Conservation (phyloP, 176 grass and related monocot species). For the Carex scoparia region DNA sequence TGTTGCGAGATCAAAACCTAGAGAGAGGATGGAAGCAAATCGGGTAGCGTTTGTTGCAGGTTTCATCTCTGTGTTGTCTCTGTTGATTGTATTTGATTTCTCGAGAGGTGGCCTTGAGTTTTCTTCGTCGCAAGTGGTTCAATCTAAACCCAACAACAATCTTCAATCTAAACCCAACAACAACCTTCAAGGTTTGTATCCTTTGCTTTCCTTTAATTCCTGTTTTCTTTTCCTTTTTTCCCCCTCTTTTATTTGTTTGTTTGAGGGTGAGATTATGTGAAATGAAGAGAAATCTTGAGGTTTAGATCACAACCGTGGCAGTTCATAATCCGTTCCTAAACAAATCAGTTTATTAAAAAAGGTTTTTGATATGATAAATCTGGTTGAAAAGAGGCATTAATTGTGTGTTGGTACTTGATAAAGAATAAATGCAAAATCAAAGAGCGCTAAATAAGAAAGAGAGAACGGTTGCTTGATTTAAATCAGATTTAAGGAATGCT, state of each 20-base stretch:
- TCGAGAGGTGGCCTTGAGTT: not conserved
- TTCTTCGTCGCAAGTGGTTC: not conserved
- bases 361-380: no score
- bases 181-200: slow-evolving; percentile 2
- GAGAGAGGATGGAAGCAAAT: slow-evolving; percentile 12
- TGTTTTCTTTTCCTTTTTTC: not conserved
- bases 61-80: slow-evolving; percentile 8
- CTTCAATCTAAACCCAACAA: not conserved
- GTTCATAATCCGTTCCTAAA: not conserved
- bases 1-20: not conserved
- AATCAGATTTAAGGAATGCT: not conserved
- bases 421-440: not conserved
- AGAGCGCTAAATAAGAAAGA: not conserved
- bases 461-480: not conserved
- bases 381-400: no score
- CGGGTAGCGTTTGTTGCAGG: not conserved
- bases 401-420: not conserved
- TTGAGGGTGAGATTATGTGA: not conserved
- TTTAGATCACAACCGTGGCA: not conserved
- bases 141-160: not conserved
- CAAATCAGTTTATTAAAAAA: no score
- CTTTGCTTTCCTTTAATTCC: not conserved
- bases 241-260: not conserved
- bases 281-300: not conserved
- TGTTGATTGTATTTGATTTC: slow-evolving; percentile 21